These are phyloP conservation scores for Hibiscus tridactylites DNA, from an alignment of 345 rosid genomes.

Conservation along the genomic window DNA sequence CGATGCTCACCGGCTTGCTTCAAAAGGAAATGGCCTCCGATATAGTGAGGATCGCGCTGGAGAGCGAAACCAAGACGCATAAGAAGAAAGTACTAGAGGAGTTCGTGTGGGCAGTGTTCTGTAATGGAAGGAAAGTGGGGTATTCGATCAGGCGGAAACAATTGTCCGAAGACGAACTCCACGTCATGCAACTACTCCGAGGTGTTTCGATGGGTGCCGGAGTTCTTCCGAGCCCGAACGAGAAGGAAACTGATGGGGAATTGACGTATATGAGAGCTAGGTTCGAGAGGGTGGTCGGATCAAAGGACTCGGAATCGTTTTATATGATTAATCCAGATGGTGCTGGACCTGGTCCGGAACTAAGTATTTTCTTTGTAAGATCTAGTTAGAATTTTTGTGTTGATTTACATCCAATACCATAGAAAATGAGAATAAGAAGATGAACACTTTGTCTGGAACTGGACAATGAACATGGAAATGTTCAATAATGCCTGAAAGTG, in stretches of 20 bases:
- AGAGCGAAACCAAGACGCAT: constrained; percentile 77
- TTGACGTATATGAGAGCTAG: constrained; percentile 90
- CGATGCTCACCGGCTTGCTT: constrained; percentile 52
- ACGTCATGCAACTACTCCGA: constrained; percentile 70
- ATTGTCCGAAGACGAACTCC: constrained; percentile 75
- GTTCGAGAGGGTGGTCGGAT: constrained; percentile 81
- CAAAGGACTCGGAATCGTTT: constrained; percentile 85
- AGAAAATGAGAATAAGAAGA: not conserved
- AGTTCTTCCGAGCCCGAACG: constrained; percentile 61
- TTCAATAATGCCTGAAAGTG: not conserved
- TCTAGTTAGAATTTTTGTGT: constrained; percentile 26
- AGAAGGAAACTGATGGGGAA: constrained; percentile 59
- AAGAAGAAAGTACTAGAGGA: constrained; percentile 79
- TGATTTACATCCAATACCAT: no score
- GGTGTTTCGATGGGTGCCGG: constrained; percentile 99
- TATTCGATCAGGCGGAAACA: constrained; percentile 79
- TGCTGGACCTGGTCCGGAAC: constrained; percentile 69
- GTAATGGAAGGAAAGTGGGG: constrained; percentile 84
- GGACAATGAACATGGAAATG: not conserved
- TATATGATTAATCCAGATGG: constrained; percentile 97
- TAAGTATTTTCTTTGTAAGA: constrained; percentile 87
- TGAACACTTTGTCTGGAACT: not conserved
- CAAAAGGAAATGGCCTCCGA: constrained; percentile 97
- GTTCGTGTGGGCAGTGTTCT: constrained; percentile 87
- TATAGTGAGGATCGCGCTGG: constrained; percentile 69